Evolutionary conservation across 176 grass and related monocot genomes (phyloP).

Genomic region (Carex scoparia): DNA sequence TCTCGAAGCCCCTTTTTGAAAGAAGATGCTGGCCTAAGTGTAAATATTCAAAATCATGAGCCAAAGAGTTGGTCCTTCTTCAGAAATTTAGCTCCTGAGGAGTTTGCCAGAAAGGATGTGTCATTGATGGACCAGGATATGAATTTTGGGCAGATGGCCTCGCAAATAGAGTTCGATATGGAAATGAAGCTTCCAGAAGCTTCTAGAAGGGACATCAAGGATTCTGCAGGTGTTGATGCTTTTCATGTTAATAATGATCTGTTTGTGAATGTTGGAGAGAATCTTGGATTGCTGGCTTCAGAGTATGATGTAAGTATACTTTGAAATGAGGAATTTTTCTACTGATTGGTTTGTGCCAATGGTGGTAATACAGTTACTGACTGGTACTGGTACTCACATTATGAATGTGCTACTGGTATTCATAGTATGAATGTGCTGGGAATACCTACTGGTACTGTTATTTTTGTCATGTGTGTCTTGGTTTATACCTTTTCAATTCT

Average conservation of each 20-base stretch:
- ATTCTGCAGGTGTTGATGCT: slow-evolving; percentile 40
- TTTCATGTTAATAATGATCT: slow-evolving; percentile 77
- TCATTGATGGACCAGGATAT: slow-evolving; percentile 59
- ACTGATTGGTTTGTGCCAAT: not conserved
- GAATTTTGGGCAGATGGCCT: slow-evolving; percentile 49
- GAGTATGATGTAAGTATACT: slow-evolving; percentile 67
- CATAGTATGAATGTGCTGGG: not conserved
- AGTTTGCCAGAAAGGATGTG: slow-evolving; percentile 62
- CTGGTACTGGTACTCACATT: not conserved
- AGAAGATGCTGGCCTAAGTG: slow-evolving; percentile 67
- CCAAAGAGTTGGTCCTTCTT: slow-evolving; percentile 90
- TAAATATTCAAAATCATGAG: slow-evolving; percentile 82
- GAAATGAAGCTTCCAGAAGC: slow-evolving; percentile 38
- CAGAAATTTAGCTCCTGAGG: slow-evolving; percentile 78
- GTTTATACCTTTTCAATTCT: not conserved
- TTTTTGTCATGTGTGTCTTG: not conserved
- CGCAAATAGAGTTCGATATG: slow-evolving; percentile 40
- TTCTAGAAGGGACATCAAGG: slow-evolving; percentile 30
- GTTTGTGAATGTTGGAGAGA: slow-evolving; percentile 63
- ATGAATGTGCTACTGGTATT: not conserved
- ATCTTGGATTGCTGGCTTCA: slow-evolving; percentile 44
- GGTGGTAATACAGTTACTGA: not conserved
- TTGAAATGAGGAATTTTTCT: not conserved
- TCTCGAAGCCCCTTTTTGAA: slow-evolving; percentile 49
- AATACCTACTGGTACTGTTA: not conserved